Percentiles rank a stretch among this genome's conserved stretches.
Evolutionary conservation across 176 grass and related monocot species (phyloP).

Genomic region (Avena atlantica): DNA sequence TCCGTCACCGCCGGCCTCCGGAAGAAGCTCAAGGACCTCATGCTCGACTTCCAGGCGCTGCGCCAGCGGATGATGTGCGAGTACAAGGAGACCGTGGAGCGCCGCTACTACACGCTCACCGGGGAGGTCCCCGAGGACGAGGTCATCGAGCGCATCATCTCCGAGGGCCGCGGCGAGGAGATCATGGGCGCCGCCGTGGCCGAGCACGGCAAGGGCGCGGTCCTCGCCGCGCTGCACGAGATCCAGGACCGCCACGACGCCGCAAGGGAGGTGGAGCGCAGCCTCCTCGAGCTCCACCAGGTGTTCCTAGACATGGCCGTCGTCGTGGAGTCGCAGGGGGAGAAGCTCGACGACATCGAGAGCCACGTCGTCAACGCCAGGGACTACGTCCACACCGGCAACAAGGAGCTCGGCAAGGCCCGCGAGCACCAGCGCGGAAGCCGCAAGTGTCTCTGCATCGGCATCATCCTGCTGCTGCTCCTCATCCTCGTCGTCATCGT

Average conservation of each 20-base stretch:
- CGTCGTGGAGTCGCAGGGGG: conserved; percentile 82
- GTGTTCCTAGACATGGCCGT: conserved; percentile 95
- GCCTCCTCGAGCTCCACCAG: conserved; percentile 91
- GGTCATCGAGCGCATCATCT: conserved; percentile 90
- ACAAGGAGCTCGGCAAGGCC: conserved; percentile 81
- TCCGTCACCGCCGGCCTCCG: conserved; percentile 79
- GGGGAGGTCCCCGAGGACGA: conserved; percentile 90
- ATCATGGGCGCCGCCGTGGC: conserved; percentile 73
- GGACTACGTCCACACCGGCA: conserved; percentile 75
- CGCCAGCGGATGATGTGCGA: conserved; percentile 89
- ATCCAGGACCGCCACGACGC: conserved; percentile 85
- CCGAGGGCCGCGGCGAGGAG: conserved; percentile 83
- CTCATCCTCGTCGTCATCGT: conserved; percentile 74
- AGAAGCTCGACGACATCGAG: conserved; percentile 81
- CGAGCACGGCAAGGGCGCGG: conserved; percentile 78
- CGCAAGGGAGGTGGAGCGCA: conserved; percentile 76
- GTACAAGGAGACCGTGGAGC: conserved; percentile 92
- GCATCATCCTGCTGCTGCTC: conserved; percentile 70
- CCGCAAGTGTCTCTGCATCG: conserved; percentile 92
- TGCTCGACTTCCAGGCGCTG: conserved; percentile 97
- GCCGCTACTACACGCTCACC: conserved; percentile 87
- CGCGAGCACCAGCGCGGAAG: conserved; percentile 76
- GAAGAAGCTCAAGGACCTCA: conserved; percentile 89
- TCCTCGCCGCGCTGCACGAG: conserved; percentile 76
- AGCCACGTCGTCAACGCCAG: conserved; percentile 68